Conservation (phyloP, 306 rosid species). For the Cicer judaicum region DNA sequence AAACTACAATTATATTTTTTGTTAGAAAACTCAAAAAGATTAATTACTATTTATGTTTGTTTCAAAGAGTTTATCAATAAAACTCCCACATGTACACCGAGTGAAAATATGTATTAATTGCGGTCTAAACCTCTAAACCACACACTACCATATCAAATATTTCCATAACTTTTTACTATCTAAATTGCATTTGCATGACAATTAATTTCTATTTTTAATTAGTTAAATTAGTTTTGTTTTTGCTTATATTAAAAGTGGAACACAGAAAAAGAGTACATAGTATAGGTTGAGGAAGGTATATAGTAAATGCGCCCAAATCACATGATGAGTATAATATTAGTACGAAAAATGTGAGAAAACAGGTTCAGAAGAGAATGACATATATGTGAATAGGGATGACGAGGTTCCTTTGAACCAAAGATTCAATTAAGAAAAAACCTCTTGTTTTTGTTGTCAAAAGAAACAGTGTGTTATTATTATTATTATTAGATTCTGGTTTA, state of each 20-base stretch:
- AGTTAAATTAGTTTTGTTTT: no score
- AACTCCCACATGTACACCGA: no score
- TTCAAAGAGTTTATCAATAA: no score
- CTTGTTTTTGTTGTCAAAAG: slow-evolving; percentile 35
- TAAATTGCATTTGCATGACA: no score
- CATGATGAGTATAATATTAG: slow-evolving; percentile 3
- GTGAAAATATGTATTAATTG: no score
- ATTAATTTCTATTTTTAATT: no score
- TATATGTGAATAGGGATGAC: slow-evolving; percentile 41
- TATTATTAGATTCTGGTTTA: slow-evolving; percentile 9
- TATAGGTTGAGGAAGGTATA: no score
- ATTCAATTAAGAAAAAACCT: slow-evolving; percentile 44
- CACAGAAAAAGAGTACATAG: no score
- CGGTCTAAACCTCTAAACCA: no score
- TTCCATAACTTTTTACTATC: no score
- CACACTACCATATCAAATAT: no score
- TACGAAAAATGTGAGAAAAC: slow-evolving; percentile 33
- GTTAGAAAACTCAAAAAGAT: not conserved
- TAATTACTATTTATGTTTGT: not conserved
- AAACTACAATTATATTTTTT: not conserved
- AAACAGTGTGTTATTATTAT: slow-evolving; percentile 35
- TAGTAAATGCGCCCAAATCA: not conserved
- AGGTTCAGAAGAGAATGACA: slow-evolving; percentile 36
- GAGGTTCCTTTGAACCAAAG: slow-evolving; percentile 53
- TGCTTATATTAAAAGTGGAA: no score